Base-by-base conservation (phyloP, 2,329 filamentous ascomycete genomes). In the Aspergillus ibericus region DNA sequence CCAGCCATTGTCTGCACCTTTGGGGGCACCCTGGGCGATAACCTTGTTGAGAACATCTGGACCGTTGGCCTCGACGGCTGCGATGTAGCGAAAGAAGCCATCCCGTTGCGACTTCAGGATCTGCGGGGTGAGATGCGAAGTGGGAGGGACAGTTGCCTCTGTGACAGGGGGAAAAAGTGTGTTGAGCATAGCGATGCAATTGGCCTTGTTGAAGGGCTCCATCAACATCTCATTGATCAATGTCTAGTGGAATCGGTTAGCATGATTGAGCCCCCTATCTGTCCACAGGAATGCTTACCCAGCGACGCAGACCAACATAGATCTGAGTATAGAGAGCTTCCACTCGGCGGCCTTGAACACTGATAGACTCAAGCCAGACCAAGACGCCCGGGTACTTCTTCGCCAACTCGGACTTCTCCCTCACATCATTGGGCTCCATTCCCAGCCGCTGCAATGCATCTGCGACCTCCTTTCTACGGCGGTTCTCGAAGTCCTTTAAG, bases 101-200 rank as follows among this genome's bases (percentile, higher is more conserved):
- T 83, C 80, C n/a, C 86, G 83, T 66, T 88, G 85, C 12, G 77
- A 75, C 58, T 80, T 79, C 55, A 89, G 75, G 6, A 82, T 78
- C 25, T 79, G 71, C 3, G 76, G 71, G 8, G 81, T 84, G 58
- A 88, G 71, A 53, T 83, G 79, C 27, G 79, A 73, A 9, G 83
- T 84, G 5, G 82, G 83, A 44, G 77, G 77, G 15, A 66, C 65
- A 47, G 74, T 72, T 20, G 74, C 71, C 12, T 73, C 71, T 44
- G 78, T 77, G 42, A 82, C 77, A 2, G 86, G 85, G 7, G 86
- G 86, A 62, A 88, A 85, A 29, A 89, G 77, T 9, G 86, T 88
- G 73, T 89, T 89, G 52, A 89, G 81, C 81, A 89, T 86, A 54
- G 85, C 86, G 62, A 88, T 79, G 68, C 86, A 87, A 69, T 88